phyloP scores from a whole-genome alignment of 257 asterid species.

The Forsythia suspensa region DNA sequence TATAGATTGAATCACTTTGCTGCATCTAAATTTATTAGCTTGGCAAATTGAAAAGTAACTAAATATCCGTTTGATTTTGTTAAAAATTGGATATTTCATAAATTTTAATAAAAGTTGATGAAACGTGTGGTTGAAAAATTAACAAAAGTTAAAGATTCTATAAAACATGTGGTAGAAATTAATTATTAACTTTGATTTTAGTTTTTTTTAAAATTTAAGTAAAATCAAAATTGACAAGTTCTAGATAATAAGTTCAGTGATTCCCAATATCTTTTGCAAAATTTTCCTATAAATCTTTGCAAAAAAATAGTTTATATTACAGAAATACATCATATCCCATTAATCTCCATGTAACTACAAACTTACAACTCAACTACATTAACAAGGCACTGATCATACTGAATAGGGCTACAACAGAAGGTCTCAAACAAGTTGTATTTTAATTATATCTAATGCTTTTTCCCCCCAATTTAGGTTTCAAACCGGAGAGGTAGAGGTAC shows the following conservation, averaged over 20 bases:
- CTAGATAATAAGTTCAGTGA: neutral
- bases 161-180: too few relatives aligned
- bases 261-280: neutral
- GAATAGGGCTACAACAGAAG: neutral
- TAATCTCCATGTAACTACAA: neutral
- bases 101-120: too few relatives aligned
- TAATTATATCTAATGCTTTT: neutral
- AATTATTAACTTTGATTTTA: too few relatives aligned
- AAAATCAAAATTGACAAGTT: too few relatives aligned
- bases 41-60: too few relatives aligned
- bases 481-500: slow-evolving; percentile 29
- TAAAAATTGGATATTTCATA: too few relatives aligned
- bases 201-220: too few relatives aligned
- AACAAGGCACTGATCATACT: neutral
- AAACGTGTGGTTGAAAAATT: too few relatives aligned
- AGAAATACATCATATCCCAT: neutral
- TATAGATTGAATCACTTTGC: too few relatives aligned
- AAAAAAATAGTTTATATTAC: neutral
- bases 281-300: neutral
- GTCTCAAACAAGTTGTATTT: neutral
- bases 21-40: too few relatives aligned
- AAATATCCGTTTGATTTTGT: too few relatives aligned
- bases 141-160: too few relatives aligned
- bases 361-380: neutral
- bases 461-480: neutral